phyloP scores from a whole-genome alignment of 2,329 filamentous ascomycete genomes.

The Neonectria neomacrospora region DNA sequence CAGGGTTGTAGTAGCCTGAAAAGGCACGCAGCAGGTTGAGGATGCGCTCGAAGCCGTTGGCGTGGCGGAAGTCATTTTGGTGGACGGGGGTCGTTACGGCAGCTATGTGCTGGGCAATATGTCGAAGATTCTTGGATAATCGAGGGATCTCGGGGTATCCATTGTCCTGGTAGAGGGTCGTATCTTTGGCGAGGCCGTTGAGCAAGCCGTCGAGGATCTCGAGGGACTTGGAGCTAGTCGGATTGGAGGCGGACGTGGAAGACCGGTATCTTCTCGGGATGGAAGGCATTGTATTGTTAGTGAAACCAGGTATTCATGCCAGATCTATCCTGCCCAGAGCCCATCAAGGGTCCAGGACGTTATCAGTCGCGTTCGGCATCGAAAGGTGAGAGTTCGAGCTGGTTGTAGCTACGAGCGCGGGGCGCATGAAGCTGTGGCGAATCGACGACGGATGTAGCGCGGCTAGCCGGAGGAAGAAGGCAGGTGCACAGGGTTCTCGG shows the following conservation, averaged over 20 bases:
- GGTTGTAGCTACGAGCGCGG: conserved; percentile 44
- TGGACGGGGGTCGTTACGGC: conserved; percentile 59
- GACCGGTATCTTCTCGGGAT: conserved; percentile 70
- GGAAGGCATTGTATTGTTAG: conserved; percentile 58
- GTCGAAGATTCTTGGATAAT: conserved; percentile 67
- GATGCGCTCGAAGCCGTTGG: conserved; percentile 80
- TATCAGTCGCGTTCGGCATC: conserved; percentile 49
- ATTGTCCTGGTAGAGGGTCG: conserved; percentile 47
- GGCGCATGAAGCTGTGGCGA: conserved; percentile 41
- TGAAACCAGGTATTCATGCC: conserved; percentile 42
- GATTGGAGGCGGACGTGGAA: conserved; percentile 70
- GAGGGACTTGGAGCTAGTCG: conserved; percentile 68
- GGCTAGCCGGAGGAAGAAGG: neutral
- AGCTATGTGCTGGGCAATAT: conserved; percentile 72
- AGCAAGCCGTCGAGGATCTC: conserved; percentile 68
- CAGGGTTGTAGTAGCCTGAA: conserved; percentile 80
- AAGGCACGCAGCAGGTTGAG: conserved; percentile 76
- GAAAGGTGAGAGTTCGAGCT: conserved; percentile 45
- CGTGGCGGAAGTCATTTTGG: conserved; percentile 86
- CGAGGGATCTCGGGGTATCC: conserved; percentile 61
- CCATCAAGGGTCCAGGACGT: conserved; percentile 53
- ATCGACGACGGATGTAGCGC: neutral
- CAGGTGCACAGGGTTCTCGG: neutral
- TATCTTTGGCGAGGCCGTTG: conserved; percentile 54
- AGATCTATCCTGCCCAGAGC: conserved; percentile 47